These are phyloP conservation scores for Colletotrichum viniferum DNA, from an alignment of 2,329 filamentous ascomycete species.

Conservation along the genomic window DNA sequence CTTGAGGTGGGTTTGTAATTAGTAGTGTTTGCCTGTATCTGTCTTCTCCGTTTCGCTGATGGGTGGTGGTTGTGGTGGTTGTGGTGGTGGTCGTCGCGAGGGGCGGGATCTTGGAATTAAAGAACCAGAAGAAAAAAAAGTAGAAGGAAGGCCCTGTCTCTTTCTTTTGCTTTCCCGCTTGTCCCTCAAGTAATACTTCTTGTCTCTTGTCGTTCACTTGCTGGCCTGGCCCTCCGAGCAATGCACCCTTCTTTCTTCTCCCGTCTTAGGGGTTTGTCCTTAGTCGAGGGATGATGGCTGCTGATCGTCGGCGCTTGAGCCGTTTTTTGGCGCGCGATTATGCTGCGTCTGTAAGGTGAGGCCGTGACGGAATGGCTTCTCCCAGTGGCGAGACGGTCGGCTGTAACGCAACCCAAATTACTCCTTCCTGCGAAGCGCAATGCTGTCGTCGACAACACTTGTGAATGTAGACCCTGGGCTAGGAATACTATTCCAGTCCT, in stretches of 20 bases:
- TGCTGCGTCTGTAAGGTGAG: constrained; percentile 41
- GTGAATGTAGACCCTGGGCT: background rate
- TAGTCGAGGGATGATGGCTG: constrained; percentile 20
- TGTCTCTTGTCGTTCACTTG: background rate
- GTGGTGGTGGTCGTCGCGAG: background rate
- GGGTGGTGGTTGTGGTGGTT: too few relatives aligned
- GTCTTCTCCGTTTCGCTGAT: background rate
- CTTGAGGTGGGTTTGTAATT: background rate
- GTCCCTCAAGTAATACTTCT: background rate
- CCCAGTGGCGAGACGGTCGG: background rate
- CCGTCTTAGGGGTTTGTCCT: constrained; percentile 8
- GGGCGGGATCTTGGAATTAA: background rate
- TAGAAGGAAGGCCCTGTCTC: background rate
- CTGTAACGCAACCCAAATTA: constrained; percentile 6
- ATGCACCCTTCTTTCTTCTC: background rate
- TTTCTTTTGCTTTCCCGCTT: background rate
- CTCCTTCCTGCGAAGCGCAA: background rate
- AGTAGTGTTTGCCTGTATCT: background rate
- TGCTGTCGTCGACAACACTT: background rate
- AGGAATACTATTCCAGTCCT: background rate
- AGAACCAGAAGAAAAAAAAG: background rate
- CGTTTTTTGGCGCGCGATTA: constrained; percentile 50
- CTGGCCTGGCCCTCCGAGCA: background rate
- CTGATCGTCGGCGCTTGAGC: constrained; percentile 39
- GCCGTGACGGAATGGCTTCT: constrained; percentile 8